These are phyloP conservation scores for Jamesozyma jinghongensis DNA, from an alignment of 805 yeast species.

Conservation along the genomic window DNA sequence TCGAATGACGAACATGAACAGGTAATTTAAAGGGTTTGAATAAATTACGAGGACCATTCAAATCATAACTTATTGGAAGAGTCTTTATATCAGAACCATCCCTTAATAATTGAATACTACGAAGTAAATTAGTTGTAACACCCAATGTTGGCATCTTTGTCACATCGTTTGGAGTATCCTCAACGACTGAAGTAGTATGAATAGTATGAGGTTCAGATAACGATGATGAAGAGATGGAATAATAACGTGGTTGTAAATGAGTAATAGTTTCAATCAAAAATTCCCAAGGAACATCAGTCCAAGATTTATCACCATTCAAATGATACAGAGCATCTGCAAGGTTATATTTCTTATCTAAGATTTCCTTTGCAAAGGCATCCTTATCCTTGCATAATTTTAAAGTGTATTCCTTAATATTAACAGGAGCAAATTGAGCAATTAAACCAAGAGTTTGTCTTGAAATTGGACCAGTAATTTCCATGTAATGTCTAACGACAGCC, in stretches of 20 bases:
- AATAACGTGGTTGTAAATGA: slow-evolving; percentile 86
- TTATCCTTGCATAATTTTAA: slow-evolving; percentile 55
- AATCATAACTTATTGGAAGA: slow-evolving; percentile 50
- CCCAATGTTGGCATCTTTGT: slow-evolving; percentile 40
- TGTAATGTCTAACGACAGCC: slow-evolving; percentile 72
- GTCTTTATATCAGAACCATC: slow-evolving; percentile 25
- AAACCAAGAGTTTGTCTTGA: slow-evolving; percentile 77
- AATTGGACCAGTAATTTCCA: slow-evolving; percentile 87
- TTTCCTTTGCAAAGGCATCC: slow-evolving; percentile 52
- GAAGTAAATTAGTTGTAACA: slow-evolving; percentile 82
- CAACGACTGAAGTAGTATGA: slow-evolving; percentile 89
- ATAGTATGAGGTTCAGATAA: slow-evolving; percentile 62
- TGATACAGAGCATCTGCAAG: slow-evolving; percentile 62
- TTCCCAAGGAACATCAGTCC: slow-evolving; percentile 75
- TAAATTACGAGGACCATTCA: slow-evolving; percentile 75
- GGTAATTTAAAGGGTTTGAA: slow-evolving; percentile 52
- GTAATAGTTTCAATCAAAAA: slow-evolving; percentile 75
- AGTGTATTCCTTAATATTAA: slow-evolving; percentile 35
- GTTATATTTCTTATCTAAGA: slow-evolving; percentile 54
- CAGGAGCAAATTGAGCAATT: slow-evolving; percentile 78
- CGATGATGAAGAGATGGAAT: slow-evolving; percentile 90
- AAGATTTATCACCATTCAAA: slow-evolving; percentile 55
- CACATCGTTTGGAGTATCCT: slow-evolving; percentile 37
- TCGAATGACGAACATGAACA: slow-evolving; percentile 88
- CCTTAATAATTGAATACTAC: slow-evolving; percentile 55